phyloP scores from a whole-genome alignment of 805 yeast species.

The Lipomyces sp. region DNA sequence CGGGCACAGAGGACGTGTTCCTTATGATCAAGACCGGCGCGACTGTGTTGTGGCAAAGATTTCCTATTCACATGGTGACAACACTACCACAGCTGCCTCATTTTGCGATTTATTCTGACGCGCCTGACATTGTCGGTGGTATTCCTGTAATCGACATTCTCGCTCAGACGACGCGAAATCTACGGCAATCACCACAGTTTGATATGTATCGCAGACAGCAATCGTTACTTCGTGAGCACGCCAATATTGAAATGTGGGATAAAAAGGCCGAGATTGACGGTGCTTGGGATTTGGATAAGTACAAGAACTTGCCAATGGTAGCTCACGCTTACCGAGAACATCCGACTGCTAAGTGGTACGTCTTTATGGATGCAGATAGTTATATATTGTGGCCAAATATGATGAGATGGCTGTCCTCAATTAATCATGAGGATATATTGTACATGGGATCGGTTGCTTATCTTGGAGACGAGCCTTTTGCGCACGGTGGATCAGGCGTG shows the following conservation, averaged over 20 bases:
- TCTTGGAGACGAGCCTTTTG: constrained; percentile 40
- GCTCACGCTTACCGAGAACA: constrained; percentile 44
- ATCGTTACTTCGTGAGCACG: constrained; percentile 38
- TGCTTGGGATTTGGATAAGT: constrained; percentile 48
- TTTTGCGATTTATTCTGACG: constrained; percentile 47
- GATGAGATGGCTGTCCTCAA: constrained; percentile 35
- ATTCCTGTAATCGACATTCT: constrained; percentile 45
- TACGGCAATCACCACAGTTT: constrained; percentile 32
- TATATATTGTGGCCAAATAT: constrained; percentile 44
- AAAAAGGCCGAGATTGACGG: constrained; percentile 22
- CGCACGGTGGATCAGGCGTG: constrained; percentile 50
- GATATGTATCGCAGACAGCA: constrained; percentile 42
- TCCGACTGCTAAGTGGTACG: constrained; percentile 45
- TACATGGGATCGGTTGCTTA: constrained; percentile 45
- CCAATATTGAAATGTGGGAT: constrained; percentile 35
- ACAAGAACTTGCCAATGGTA: constrained; percentile 48
- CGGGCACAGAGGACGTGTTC: constrained; percentile 39
- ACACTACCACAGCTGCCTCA: constrained; percentile 45
- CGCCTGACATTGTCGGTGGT: constrained; percentile 44
- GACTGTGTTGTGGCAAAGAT: constrained; percentile 45
- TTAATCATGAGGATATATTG: constrained; percentile 41
- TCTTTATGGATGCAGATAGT: constrained; percentile 47
- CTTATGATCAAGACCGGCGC: constrained; percentile 48
- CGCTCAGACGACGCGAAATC: constrained; percentile 26
- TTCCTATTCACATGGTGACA: constrained; percentile 47